Evolutionary conservation across 495 filamentous ascomycete genomes (phyloP).

Genomic region (Aspergillus wentii): DNA sequence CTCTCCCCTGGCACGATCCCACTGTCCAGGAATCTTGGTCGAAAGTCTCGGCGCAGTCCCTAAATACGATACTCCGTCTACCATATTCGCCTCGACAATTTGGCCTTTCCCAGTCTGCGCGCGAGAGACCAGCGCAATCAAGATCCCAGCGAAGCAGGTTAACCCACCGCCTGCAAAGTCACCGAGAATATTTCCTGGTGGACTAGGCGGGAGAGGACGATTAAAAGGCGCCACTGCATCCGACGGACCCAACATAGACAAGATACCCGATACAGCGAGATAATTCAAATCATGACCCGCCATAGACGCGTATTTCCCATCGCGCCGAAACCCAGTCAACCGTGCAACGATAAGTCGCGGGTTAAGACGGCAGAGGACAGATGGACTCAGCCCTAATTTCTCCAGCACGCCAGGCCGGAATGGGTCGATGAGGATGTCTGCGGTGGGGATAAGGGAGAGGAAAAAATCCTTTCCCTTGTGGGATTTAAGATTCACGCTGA

Average conservation of each 20-base stretch:
- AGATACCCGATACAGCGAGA: slow-evolving; percentile 66
- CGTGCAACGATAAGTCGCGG: slow-evolving; percentile 64
- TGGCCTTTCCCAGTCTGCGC: slow-evolving; percentile 55
- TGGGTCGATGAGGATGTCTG: slow-evolving; percentile 76
- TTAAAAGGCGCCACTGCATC: slow-evolving; percentile 47
- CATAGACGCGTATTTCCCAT: slow-evolving; percentile 67
- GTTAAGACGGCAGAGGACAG: slow-evolving; percentile 51
- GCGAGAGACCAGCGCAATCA: slow-evolving; percentile 20
- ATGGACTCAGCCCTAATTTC: slow-evolving; percentile 59
- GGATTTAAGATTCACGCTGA: slow-evolving; percentile 66
- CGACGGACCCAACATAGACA: slow-evolving; percentile 57
- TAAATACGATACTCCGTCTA: slow-evolving; percentile 67
- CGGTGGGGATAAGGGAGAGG: slow-evolving; percentile 44
- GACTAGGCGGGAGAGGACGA: slow-evolving; percentile 21
- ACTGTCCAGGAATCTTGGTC: slow-evolving; percentile 44
- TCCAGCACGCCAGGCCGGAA: slow-evolving; percentile 79
- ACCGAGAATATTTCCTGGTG: slow-evolving; percentile 70
- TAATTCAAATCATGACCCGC: slow-evolving; percentile 90
- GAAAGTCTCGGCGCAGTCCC: slow-evolving; percentile 60
- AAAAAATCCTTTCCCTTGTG: slow-evolving; percentile 50
- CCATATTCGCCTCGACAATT: slow-evolving; percentile 84
- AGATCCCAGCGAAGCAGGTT: slow-evolving; percentile 47
- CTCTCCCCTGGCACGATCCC: slow-evolving; percentile 53
- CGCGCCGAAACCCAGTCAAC: slow-evolving; percentile 69
- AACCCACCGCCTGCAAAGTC: slow-evolving; percentile 80